Percentiles rank a stretch among this genome's conserved stretches.
Evolutionary conservation across 441 rosid genomes (phyloP).

Genomic region (Sinapis alba): DNA sequence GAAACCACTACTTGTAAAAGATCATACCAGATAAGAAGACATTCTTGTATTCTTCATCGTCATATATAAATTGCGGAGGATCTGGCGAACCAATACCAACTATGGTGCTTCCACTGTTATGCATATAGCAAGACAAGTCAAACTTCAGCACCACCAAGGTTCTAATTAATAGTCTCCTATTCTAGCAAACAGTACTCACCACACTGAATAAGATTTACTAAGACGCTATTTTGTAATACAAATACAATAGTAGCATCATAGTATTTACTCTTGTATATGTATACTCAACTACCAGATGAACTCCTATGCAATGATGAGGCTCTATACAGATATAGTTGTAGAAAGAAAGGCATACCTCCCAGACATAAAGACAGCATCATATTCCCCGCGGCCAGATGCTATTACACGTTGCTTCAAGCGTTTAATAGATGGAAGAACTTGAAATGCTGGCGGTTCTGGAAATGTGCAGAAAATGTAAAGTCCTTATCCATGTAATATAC

Average conservation of each 20-base stretch:
- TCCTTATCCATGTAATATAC: background rate
- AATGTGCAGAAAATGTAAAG: slow-evolving; percentile 17
- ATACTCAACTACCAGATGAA: background rate
- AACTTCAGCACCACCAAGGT: background rate
- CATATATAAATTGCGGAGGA: slow-evolving; percentile 86
- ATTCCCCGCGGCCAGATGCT: slow-evolving; percentile 85
- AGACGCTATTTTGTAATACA: background rate
- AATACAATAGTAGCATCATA: background rate
- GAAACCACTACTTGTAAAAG: slow-evolving; percentile 3
- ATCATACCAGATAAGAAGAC: slow-evolving; percentile 82
- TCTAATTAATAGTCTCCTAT: background rate
- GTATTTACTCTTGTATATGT: background rate
- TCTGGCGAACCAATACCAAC: slow-evolving; percentile 95
- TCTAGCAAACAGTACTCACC: background rate
- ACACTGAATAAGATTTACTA: background rate
- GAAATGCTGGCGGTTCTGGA: slow-evolving; percentile 93
- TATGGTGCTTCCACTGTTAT: slow-evolving; percentile 89
- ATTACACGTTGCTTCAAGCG: slow-evolving; percentile 76
- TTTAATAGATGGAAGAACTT: slow-evolving; percentile 84
- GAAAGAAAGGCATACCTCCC: slow-evolving; percentile 69
- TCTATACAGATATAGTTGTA: background rate
- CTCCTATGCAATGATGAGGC: background rate
- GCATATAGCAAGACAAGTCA: slow-evolving; percentile 19
- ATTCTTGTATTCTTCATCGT: slow-evolving; percentile 77
- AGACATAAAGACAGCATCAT: slow-evolving; percentile 93